Conservation (phyloP, 2,329 filamentous ascomycete species). For the Pyrenophora graminea region DNA sequence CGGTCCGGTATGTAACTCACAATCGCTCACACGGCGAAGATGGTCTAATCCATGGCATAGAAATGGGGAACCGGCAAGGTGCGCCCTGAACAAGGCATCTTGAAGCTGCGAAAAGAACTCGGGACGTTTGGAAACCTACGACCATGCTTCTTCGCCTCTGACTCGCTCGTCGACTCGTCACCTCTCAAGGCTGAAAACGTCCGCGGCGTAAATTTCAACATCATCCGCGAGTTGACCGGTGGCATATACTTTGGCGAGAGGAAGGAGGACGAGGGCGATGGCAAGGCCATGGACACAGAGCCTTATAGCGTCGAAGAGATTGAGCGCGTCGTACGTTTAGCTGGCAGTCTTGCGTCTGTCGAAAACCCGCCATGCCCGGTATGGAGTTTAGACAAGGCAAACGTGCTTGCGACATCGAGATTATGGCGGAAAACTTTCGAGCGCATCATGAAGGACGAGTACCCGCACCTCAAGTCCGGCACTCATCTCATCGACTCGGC, state of each 20-base stretch:
- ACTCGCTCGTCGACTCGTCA: conserved; percentile 73
- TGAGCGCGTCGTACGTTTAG: conserved; percentile 83
- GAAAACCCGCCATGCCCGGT: conserved; percentile 77
- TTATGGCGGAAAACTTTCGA: conserved; percentile 87
- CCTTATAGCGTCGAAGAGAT: conserved; percentile 84
- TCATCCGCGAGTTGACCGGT: conserved; percentile 88
- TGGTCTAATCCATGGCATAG: conserved; percentile 40
- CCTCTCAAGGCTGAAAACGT: conserved; percentile 86
- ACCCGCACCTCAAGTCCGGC: conserved; percentile 79
- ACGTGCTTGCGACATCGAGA: conserved; percentile 86
- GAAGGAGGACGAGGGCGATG: conserved; percentile 76
- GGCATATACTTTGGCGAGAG: conserved; percentile 96
- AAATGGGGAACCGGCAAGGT: conserved; percentile 92
- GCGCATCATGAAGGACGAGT: conserved; percentile 85
- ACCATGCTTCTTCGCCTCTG: conserved; percentile 93
- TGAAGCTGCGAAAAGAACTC: conserved; percentile 91
- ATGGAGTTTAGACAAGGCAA: conserved; percentile 92
- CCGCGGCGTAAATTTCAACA: conserved; percentile 86
- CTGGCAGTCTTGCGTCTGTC: conserved; percentile 77
- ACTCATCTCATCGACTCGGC: conserved; percentile 95
- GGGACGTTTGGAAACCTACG: conserved; percentile 92
- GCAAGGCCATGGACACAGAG: conserved; percentile 80
- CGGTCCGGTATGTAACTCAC: conserved; percentile 66
- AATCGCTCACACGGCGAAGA: background rate
- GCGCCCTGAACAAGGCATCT: conserved; percentile 89